phyloP scores from a whole-genome alignment of 768 basidiomycete species.

The Russula emetica region DNA sequence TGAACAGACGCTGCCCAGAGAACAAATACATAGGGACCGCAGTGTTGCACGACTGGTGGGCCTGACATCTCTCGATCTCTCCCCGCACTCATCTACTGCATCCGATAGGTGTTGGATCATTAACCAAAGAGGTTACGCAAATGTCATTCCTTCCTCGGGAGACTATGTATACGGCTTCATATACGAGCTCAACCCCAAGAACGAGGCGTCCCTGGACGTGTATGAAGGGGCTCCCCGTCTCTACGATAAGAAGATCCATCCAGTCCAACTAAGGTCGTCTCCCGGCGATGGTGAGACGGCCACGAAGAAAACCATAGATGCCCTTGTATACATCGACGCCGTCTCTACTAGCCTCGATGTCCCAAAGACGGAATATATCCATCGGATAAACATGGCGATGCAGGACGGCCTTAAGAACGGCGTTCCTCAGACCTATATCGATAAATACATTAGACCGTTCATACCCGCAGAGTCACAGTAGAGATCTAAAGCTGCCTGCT shows the following conservation, averaged over 20 bases:
- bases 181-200: slow-evolving; percentile 12
- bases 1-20: slow-evolving; percentile 23
- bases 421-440: slow-evolving; percentile 14
- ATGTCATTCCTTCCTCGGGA: slow-evolving; percentile 11
- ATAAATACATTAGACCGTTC: slow-evolving; percentile 22
- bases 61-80: background rate
- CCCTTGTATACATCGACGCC: slow-evolving; percentile 18
- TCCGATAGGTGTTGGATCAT: slow-evolving; percentile 24
- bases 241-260: slow-evolving; percentile 16
- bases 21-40: slow-evolving; percentile 15
- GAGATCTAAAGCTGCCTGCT: background rate
- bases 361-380: slow-evolving; percentile 24
- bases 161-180: slow-evolving; percentile 19
- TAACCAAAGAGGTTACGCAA: slow-evolving; percentile 16
- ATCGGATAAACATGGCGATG: slow-evolving; percentile 19
- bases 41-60: slow-evolving; percentile 14
- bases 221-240: background rate
- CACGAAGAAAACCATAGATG: slow-evolving; percentile 1
- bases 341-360: slow-evolving; percentile 3
- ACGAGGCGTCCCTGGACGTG: slow-evolving; percentile 13
- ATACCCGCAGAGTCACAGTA: slow-evolving; percentile 12
- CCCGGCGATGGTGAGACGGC: background rate
- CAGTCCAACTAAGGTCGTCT: slow-evolving; percentile 2
- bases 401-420: slow-evolving; percentile 15
- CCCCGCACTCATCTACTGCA: background rate